Evolutionary conservation across 2,329 filamentous ascomycete species (phyloP), one percentile per base, ranked within the genome.

Genomic region (Camptophora hylomeconis): DNA sequence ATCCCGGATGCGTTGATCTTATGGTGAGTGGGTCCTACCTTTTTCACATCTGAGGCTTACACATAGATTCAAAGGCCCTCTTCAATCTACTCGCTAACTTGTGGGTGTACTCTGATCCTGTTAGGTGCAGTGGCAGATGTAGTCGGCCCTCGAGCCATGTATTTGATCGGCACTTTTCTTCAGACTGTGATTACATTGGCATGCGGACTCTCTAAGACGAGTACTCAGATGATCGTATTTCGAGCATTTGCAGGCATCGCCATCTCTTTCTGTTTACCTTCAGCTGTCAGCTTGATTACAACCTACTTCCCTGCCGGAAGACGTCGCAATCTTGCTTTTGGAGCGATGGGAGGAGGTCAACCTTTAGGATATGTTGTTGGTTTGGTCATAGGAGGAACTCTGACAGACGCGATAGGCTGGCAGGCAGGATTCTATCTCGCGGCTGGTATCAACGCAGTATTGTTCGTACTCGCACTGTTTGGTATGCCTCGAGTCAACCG

Each of bases 341-440:
- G 64, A 0, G 56, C 53, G 5, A 51, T 69, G 44, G 65, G 67
- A 2, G 55, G 57, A 9, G 61, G 60, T 2, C 63, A 68, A 31
- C 64, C 65, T 0, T 39, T 69, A 7, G 67, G 67, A 0, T 70
- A 67, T 32, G 56, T 53, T 0, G 34, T 69, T 1, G 67, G 67
- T 1, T 50, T 72, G 3, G 54, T 62, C 0, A 46, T 72, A 3
- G 61, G 62, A 16, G 64, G 64, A 31, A 38, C 65, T 1, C 56
- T 71, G 18, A 50, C 57, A 1, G 55, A 64, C 21, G 54, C 50
- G 0, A 54, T 66, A 21, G 61, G 63, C 2, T 72, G 67, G 67
- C 46, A 65, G 23, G 58, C 51, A 33, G 66, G 61, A 0, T 72
- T 62, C 40, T 61, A 67, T 37, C 50, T 65, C 3, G 50, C 52